phyloP scores from a whole-genome alignment of 2,329 filamentous ascomycete genomes.

The Colletotrichum euphorbiae region DNA sequence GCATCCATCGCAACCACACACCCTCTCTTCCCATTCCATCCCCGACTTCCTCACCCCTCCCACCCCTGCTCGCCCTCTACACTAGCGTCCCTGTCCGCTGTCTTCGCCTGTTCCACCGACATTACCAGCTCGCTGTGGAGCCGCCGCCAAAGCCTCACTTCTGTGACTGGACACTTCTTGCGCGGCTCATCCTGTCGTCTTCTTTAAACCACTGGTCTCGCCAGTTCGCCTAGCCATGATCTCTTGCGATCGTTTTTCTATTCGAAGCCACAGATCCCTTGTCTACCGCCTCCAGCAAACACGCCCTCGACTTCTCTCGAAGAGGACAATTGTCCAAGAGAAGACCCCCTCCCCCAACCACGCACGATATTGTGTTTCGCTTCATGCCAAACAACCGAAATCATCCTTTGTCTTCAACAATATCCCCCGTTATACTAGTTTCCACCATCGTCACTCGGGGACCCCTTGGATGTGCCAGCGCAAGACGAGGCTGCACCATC shows the following conservation, averaged over 20 bases:
- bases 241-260: conserved; percentile 32
- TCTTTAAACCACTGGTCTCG: conserved; percentile 40
- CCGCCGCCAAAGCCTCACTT: conserved; percentile 42
- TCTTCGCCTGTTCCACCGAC: conserved; percentile 40
- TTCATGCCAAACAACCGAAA: conserved; percentile 12
- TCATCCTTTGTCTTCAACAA: conserved; percentile 1
- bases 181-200: conserved; percentile 39
- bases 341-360: conserved; percentile 20
- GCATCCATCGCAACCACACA: background rate
- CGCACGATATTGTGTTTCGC: conserved; percentile 27
- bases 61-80: conserved; percentile 28
- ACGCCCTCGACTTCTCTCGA: conserved; percentile 20
- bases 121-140: conserved; percentile 40
- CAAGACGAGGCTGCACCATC: conserved; percentile 37
- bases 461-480: conserved; percentile 26
- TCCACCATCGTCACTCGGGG: conserved; percentile 26
- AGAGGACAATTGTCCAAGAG: conserved; percentile 16
- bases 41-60: conserved; percentile 18
- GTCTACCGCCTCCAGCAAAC: conserved; percentile 32
- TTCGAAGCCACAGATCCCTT: conserved; percentile 39
- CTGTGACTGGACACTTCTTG: conserved; percentile 40
- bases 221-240: conserved; percentile 28
- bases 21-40: conserved; percentile 13
- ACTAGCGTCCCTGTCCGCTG: conserved; percentile 33
- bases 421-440: conserved; percentile 13